Evolutionary conservation across 257 asterid genomes (phyloP), one percentile per base, ranked within the genome.

Genomic region (Solanum virginianum): DNA sequence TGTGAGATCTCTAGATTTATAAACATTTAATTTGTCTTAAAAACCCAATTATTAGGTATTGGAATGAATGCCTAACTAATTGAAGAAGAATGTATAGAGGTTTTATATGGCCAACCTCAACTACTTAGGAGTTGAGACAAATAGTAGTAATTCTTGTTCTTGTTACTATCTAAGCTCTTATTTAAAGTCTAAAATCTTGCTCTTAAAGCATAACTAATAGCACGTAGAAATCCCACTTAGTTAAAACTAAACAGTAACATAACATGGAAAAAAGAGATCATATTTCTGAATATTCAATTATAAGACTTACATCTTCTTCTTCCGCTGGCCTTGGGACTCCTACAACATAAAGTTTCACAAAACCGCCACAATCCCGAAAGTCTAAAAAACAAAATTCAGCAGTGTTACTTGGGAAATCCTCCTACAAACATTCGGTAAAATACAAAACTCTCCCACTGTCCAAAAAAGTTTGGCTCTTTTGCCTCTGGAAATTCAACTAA

Each of bases 271-370:
- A 75, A 47, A 77, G 47, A 51, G 43, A 77, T 51, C 3, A 15
- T 51, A 49, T 51, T 77, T 51, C 22, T 15, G 36, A 75, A 51
- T 77, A 24, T 15, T 83, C 26, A 84, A 60, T 39, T 36, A 51
- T 77, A 83, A 62, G 26, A 90, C 97, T 72, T 87, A 96, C 99
- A 54, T 94, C 96, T 62, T 86, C 92, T 89, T 92, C 94, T 14
- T 93, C 88, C 12, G 92, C 90, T 66, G 93, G 87, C 84, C 93
- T 93, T 24, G 98, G 91, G 86, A 95, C 75, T 82, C 91, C 94
- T 32, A 86, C 92, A 29, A 91, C 97, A 82, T 95, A 96, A 5
- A 96, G 95, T 91, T 96, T 96, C 77, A 90, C 97, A 55, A 83
- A 84, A 82, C 89, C 86, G 77, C 90, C 90, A 70, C 81, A 86